phyloP scores from a whole-genome alignment of 2,329 filamentous ascomycete species.

The Penicillium decumbens region DNA sequence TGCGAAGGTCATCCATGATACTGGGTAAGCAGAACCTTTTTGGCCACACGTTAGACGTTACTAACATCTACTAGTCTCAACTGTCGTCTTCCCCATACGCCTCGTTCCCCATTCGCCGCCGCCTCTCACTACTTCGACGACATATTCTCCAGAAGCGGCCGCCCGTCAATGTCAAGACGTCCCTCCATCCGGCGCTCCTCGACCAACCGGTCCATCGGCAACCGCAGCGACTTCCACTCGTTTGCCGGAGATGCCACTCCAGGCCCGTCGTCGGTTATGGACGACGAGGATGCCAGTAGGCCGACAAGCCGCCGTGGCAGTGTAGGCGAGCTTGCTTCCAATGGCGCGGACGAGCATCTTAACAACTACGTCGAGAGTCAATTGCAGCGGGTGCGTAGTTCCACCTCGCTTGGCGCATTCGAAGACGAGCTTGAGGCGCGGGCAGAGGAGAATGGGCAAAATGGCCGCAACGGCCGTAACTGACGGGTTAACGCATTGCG shows the following conservation, averaged over 20 bases:
- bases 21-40: constrained; percentile 61
- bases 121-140: constrained; percentile 97
- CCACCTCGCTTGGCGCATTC: constrained; percentile 47
- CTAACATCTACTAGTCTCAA: constrained; percentile 57
- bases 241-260: constrained; percentile 28
- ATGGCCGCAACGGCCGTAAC: not conserved
- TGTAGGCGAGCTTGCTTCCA: constrained; percentile 12
- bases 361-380: constrained; percentile 78
- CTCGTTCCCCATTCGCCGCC: constrained; percentile 74
- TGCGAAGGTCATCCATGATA: constrained; percentile 96
- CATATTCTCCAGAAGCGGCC: constrained; percentile 60
- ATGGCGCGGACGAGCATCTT: constrained; percentile 63
- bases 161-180: constrained; percentile 42
- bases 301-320: constrained; percentile 41
- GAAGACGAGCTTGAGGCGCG: constrained; percentile 61
- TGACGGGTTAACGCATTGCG: not conserved
- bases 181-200: constrained; percentile 69
- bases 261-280: constrained; percentile 29
- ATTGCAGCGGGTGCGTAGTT: constrained; percentile 65
- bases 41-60: constrained; percentile 39
- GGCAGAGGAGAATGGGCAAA: constrained; percentile 41
- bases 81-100: constrained; percentile 88
- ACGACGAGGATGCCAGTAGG: constrained; percentile 33
- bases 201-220: constrained; percentile 75
- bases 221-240: constrained; percentile 70